Conservation (phyloP, 2,329 filamentous ascomycete genomes). For the Diaporthe capsici region DNA sequence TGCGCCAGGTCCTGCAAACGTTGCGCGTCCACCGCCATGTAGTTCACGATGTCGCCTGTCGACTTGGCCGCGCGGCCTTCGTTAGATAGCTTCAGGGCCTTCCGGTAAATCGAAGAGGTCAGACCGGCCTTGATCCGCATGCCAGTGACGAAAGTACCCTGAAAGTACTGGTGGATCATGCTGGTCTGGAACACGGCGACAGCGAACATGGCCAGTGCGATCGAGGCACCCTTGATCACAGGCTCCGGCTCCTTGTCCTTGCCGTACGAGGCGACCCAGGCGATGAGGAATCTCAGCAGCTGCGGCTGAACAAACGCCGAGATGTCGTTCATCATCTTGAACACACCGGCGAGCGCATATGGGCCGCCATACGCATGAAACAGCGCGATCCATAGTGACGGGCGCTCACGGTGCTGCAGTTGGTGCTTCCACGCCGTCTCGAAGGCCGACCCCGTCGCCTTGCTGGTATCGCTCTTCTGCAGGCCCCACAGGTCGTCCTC, state of each 20-base stretch:
- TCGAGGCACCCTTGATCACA: conserved; percentile 85
- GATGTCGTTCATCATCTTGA: conserved; percentile 90
- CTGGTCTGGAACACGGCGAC: conserved; percentile 89
- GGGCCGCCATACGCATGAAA: conserved; percentile 88
- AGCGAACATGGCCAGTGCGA: conserved; percentile 92
- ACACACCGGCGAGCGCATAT: conserved; percentile 84
- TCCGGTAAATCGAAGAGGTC: conserved; percentile 92
- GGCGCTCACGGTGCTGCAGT: conserved; percentile 75
- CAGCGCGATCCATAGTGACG: conserved; percentile 89
- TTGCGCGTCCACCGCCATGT: conserved; percentile 99
- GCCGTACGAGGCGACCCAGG: conserved; percentile 84
- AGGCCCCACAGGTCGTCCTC: conserved; percentile 97
- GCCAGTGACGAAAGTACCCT: conserved; percentile 91
- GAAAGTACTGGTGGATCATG: conserved; percentile 97
- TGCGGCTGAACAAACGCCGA: conserved; percentile 94
- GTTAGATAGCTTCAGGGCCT: conserved; percentile 90
- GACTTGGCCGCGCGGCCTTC: conserved; percentile 91
- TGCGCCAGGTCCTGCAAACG: conserved; percentile 94
- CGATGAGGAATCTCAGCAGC: conserved; percentile 85
- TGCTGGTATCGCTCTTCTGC: conserved; percentile 83
- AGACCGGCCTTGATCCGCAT: conserved; percentile 97
- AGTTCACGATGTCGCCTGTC: conserved; percentile 98
- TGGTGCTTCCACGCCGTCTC: conserved; percentile 83
- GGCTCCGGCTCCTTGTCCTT: conserved; percentile 76
- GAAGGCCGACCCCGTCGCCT: conserved; percentile 78